phyloP scores from a whole-genome alignment of 352 stramenopile species.

The Elongisporangium prolatum region DNA sequence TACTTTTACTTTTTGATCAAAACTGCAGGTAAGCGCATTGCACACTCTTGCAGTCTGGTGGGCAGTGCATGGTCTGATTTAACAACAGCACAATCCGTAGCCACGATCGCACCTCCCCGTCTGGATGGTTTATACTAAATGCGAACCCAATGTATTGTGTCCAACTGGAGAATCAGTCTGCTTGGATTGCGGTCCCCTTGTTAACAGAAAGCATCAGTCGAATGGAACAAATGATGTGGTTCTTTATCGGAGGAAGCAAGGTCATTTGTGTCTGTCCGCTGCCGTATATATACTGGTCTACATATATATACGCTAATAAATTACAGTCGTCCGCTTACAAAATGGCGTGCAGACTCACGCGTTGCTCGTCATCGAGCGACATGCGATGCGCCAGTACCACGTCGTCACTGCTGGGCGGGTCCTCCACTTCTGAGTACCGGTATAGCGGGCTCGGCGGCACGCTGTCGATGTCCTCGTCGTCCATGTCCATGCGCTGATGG shows the following conservation, averaged over 20 bases:
- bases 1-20: background rate
- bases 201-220: background rate
- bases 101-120: background rate
- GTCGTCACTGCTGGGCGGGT: slow-evolving; percentile 24
- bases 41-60: background rate
- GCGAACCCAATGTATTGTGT: too few species aligned
- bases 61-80: background rate
- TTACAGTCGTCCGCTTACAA: slow-evolving; percentile 21
- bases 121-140: background rate
- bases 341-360: slow-evolving; percentile 61
- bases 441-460: background rate
- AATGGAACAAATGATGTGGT: background rate
- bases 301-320: slow-evolving; percentile 1
- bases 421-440: background rate
- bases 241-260: background rate
- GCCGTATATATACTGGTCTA: background rate
- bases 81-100: background rate
- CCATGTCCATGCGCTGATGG: background rate
- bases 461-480: background rate
- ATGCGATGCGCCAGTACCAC: slow-evolving; percentile 54
- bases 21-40: background rate
- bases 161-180: background rate
- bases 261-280: background rate
- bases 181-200: background rate
- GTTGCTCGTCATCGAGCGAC: slow-evolving; percentile 53